Conservation (phyloP, 2,329 filamentous ascomycete genomes). For the Arthrobotrys entomopaga region DNA sequence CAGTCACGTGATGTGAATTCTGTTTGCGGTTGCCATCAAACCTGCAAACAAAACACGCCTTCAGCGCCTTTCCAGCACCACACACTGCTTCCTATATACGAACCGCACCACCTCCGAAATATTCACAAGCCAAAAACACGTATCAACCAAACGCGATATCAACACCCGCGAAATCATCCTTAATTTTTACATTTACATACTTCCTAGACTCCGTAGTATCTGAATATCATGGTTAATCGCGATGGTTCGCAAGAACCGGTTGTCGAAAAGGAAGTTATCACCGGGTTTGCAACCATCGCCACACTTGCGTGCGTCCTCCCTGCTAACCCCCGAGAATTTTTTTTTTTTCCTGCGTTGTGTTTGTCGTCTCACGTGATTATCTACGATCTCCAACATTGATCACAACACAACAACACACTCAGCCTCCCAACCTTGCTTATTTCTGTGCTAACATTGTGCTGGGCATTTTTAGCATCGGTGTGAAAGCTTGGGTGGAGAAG, state of each 20-base stretch:
- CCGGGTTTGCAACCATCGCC: conserved; percentile 53
- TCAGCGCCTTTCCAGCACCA: background rate
- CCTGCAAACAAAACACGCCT: background rate
- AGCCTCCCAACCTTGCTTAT: background rate
- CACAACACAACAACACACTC: conserved; percentile 47
- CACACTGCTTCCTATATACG: conserved; percentile 18
- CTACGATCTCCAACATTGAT: conserved; percentile 23
- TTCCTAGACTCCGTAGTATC: background rate
- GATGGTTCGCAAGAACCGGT: conserved; percentile 52
- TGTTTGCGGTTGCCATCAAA: background rate
- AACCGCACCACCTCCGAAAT: conserved; percentile 54
- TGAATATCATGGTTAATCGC: conserved; percentile 40
- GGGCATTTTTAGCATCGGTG: conserved; percentile 68
- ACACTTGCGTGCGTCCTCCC: conserved; percentile 37
- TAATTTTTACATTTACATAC: background rate
- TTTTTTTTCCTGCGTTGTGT: conserved; percentile 61
- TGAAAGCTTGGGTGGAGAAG: conserved; percentile 76
- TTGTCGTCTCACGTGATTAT: conserved; percentile 61
- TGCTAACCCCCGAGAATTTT: conserved; percentile 40
- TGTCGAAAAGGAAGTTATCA: conserved; percentile 51
- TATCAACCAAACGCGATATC: conserved; percentile 19
- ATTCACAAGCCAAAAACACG: conserved; percentile 6
- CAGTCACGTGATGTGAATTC: background rate
- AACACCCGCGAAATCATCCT: conserved; percentile 1
- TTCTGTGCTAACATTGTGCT: conserved; percentile 58